These are phyloP conservation scores for Clarireedia homoeocarpa DNA, from an alignment of 2,329 filamentous ascomycete species.

Conservation along the genomic window DNA sequence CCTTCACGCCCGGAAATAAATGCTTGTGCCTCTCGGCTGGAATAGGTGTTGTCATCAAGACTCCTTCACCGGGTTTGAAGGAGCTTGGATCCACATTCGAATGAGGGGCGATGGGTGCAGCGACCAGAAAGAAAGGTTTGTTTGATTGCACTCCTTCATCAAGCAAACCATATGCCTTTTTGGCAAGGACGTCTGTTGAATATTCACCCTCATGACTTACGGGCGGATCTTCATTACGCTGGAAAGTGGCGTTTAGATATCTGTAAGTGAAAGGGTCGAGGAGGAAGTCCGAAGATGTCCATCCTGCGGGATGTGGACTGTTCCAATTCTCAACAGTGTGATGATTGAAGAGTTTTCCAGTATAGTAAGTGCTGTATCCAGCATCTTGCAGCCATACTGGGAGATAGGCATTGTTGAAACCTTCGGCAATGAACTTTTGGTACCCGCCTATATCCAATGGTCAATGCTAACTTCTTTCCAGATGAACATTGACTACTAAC, in stretches of 20 bases:
- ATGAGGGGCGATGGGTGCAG: conserved; percentile 62
- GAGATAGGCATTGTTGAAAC: conserved; percentile 59
- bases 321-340: conserved; percentile 56
- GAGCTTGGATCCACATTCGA: conserved; percentile 34
- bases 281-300: conserved; percentile 50
- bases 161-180: conserved; percentile 52
- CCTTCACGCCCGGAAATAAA: conserved; percentile 50
- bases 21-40: conserved; percentile 52
- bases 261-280: conserved; percentile 61
- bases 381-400: conserved; percentile 63
- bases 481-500: conserved; percentile 25
- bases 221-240: conserved; percentile 49
- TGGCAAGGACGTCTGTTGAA: conserved; percentile 48
- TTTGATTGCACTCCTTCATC: conserved; percentile 47
- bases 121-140: conserved; percentile 58
- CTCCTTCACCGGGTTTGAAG: conserved; percentile 2
- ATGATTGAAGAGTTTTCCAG: conserved; percentile 62
- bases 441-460: conserved; percentile 40
- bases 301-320: conserved; percentile 49
- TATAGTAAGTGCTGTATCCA: conserved; percentile 65
- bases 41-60: conserved; percentile 41
- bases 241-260: conserved; percentile 58
- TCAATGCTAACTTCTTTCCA: conserved; percentile 28
- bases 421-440: conserved; percentile 57
- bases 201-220: conserved; percentile 43